Evolutionary conservation across 2,329 filamentous ascomycete species (phyloP), one percentile per base, ranked within the genome.

Genomic region (Pezicula neosporulosa): DNA sequence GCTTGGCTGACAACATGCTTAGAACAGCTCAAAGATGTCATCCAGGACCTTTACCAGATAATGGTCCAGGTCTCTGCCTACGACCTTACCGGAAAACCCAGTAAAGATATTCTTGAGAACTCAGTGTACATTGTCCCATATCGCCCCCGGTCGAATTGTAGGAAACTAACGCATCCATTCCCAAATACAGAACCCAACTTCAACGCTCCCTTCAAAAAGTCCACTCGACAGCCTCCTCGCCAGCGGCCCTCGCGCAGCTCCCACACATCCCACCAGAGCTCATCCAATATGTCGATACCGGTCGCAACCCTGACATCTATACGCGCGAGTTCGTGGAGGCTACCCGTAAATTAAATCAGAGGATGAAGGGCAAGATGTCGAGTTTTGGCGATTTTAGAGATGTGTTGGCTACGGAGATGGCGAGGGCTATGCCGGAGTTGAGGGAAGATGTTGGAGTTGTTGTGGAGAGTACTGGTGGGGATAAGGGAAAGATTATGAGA

Each of bases 281-380:
- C 12, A 75, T 87, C 54, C 74, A 82, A 63, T 88, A 88, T 70
- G 84, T 88, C 61, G 84, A 88, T 67, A 81, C 82, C 64, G 84
- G 85, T 42, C 82, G 85, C 47, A 88, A 88, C 72, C 85, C 85
- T 2, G 85, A 88, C 69, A 87, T 88, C 60, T 88, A 88, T 74
- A 88, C 85, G 49, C 77, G 85, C 62, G 85, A 88, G 72, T 87
- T 88, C 62, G 83, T 87, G 62, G 85, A 88, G 77, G 74, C 85
- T 48, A 83, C 85, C 21, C 72, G 83, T 49, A 74, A 83, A 44
- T 75, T 78, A 38, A 88, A 88, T 71, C 85, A 87, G 74, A 71
- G 85, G 55, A 77, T 85, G 72, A 76, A 78, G 60, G 85, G 85
- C 50, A 87, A 87, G 73, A 73, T 77, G 68, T 66, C 70, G 60